These are phyloP conservation scores for Bipolaris victoriae DNA, from an alignment of 2,329 filamentous ascomycete species.

Conservation along the genomic window DNA sequence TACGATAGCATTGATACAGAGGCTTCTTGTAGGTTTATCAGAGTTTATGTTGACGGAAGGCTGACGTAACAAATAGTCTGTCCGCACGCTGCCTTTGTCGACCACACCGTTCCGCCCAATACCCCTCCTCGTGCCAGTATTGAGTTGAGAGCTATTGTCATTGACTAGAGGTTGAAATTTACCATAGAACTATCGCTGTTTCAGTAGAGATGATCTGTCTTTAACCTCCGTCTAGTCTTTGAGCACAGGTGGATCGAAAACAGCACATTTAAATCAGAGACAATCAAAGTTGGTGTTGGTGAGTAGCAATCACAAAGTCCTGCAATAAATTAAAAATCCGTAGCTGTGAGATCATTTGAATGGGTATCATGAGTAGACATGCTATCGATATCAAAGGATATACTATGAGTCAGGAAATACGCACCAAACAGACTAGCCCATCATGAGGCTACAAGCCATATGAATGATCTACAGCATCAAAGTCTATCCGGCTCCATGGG, in stretches of 20 bases:
- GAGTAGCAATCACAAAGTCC: background rate
- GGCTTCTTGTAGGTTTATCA: background rate
- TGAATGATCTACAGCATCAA: background rate
- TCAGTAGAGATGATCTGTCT: background rate
- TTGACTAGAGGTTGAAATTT: background rate
- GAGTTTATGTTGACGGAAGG: background rate
- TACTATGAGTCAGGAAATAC: background rate
- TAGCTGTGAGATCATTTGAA: background rate
- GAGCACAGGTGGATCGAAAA: background rate
- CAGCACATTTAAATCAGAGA: background rate
- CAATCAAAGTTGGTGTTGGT: background rate
- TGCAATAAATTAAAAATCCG: background rate
- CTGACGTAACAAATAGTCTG: background rate
- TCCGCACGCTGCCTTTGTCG: background rate
- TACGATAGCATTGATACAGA: background rate
- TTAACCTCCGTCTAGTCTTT: background rate
- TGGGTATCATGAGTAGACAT: background rate
- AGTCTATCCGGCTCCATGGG: background rate
- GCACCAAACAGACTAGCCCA: background rate
- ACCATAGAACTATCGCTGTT: background rate
- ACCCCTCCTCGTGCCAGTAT: background rate
- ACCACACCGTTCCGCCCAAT: background rate
- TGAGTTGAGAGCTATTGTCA: background rate
- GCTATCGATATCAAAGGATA: background rate
- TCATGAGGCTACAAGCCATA: background rate